A percentile compares a stretch with the other conserved stretches of the same genome.
Evolutionary conservation across 495 filamentous ascomycete species (phyloP).

Genomic region (Mytilinidion resinicola): DNA sequence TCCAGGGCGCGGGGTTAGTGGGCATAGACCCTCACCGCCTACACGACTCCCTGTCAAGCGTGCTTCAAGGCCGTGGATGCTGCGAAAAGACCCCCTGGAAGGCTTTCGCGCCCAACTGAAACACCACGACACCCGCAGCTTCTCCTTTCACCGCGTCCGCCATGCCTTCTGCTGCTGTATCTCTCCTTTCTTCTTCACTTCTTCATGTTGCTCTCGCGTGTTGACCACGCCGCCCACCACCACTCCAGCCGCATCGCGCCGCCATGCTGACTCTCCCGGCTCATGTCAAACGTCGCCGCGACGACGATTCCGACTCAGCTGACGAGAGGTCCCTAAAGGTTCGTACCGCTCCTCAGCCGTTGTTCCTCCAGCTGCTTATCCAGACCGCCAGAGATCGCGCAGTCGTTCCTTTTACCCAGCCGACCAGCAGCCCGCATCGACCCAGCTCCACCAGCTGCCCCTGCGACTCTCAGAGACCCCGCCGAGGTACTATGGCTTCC

Average conservation of each 20-base stretch:
- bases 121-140: background rate
- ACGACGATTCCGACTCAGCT: constrained; percentile 23
- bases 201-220: background rate
- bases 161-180: background rate
- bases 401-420: constrained; percentile 6
- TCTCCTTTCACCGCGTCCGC: background rate
- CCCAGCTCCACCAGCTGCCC: constrained; percentile 9
- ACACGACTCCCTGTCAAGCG: background rate
- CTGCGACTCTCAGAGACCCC: constrained; percentile 18
- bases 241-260: background rate
- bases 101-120: constrained; percentile 2
- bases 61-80: background rate
- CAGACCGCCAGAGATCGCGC: constrained; percentile 15
- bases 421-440: background rate
- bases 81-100: background rate
- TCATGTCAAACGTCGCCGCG: constrained; percentile 17
- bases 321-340: constrained; percentile 19
- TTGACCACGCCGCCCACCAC: background rate
- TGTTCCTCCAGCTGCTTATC: constrained; percentile 3
- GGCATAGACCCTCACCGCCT: background rate
- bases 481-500: constrained; percentile 7
- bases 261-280: constrained; percentile 16
- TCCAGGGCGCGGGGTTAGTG: too few relatives aligned
- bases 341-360: background rate
- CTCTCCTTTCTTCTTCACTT: background rate